These are phyloP conservation scores for Sanghuangporus sanghuang DNA, from an alignment of 1,284 basidiomycete genomes.

Conservation along the genomic window DNA sequence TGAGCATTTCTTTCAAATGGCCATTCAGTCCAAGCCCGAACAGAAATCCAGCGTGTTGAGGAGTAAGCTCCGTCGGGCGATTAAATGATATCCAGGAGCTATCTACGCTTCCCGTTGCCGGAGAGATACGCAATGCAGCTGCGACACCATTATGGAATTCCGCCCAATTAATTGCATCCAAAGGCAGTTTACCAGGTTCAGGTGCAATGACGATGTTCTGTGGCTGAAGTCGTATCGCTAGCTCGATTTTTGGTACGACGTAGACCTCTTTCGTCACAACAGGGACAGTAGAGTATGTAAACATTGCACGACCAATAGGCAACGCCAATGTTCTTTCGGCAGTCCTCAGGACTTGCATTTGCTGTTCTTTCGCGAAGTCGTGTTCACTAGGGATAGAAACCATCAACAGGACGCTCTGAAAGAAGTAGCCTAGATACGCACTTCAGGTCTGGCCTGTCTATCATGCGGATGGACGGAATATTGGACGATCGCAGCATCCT, in stretches of 20 bases:
- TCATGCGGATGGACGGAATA: conserved; percentile 57
- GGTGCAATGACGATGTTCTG: conserved; percentile 59
- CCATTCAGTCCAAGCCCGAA: conserved; percentile 90
- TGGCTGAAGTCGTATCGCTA: conserved; percentile 68
- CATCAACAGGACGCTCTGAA: not conserved
- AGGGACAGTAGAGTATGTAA: conserved; percentile 74
- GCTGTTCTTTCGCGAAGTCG: conserved; percentile 77
- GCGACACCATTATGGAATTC: conserved; percentile 98
- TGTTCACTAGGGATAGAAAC: conserved; percentile 51
- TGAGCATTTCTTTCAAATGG: conserved; percentile 82
- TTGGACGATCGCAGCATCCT: conserved; percentile 80
- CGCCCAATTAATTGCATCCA: conserved; percentile 83
- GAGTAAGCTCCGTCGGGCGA: conserved; percentile 78
- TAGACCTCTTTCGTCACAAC: conserved; percentile 74
- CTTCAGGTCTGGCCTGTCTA: conserved; percentile 71
- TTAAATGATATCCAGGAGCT: conserved; percentile 95
- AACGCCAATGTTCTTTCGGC: conserved; percentile 83
- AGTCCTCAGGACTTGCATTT: conserved; percentile 71
- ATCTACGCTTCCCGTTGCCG: conserved; percentile 73
- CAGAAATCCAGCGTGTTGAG: conserved; percentile 93
- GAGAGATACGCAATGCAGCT: conserved; percentile 79
- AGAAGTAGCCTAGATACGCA: conserved; percentile 30
- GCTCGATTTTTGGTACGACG: conserved; percentile 77
- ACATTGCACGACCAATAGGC: conserved; percentile 83
- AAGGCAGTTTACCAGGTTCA: conserved; percentile 59